These are phyloP conservation scores for Przewalskia tangutica DNA, from an alignment of 257 asterid genomes.

Conservation along the genomic window DNA sequence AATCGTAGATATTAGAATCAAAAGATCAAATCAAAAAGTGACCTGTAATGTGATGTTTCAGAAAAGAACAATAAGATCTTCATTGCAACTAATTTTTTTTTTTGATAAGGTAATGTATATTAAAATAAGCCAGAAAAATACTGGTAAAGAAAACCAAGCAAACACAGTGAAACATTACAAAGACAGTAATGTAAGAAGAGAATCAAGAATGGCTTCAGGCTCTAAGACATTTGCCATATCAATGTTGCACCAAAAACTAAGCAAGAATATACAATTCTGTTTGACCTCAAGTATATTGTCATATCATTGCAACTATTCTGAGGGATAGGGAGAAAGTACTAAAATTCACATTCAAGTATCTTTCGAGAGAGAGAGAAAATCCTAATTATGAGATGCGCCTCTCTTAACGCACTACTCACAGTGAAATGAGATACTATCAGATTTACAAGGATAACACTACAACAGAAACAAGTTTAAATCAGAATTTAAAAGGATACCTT, in stretches of 20 bases:
- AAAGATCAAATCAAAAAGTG: neutral
- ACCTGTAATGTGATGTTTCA: neutral
- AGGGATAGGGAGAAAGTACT: neutral
- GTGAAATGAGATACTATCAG: neutral
- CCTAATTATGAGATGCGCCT: neutral
- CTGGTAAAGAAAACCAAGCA: no score
- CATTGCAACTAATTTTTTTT: neutral
- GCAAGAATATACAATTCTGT: no score
- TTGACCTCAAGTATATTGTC: no score
- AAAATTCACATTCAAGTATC: neutral
- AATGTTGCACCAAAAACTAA: no score
- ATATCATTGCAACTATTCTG: neutral
- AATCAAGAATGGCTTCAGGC: no score
- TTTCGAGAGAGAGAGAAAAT: neutral
- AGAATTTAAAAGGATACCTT: constrained; percentile 41
- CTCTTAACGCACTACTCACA: neutral
- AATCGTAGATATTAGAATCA: neutral
- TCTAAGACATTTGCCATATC: no score
- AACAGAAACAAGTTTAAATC: neutral
- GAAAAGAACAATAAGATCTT: neutral
- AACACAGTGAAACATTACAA: no score
- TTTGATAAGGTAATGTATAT: no score
- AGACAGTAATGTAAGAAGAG: no score
- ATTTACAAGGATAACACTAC: neutral
- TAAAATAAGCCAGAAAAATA: no score